Base-by-base conservation (phyloP, 352 stramenopile genomes). In the Globisporangium orthogonon region DNA sequence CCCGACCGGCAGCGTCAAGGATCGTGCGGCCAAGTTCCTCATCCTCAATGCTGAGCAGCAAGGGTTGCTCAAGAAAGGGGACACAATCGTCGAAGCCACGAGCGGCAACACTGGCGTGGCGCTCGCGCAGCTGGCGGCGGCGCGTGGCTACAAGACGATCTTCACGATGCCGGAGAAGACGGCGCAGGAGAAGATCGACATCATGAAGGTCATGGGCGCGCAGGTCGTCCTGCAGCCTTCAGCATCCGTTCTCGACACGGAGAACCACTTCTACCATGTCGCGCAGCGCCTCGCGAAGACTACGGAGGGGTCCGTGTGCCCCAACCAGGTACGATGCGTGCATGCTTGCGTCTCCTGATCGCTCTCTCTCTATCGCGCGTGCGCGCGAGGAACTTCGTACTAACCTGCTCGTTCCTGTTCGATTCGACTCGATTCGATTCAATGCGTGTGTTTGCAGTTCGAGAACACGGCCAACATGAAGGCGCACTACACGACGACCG, bases 1-100 rank as follows among this genome's bases (percentile, higher is more conserved):
- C 65, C 95, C 95, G 18, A 89, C 89, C 58, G 94, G 94, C 9
- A 95, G 77, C 29, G 89, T 98, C 59, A 98, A 98, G 72, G 94
- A 98, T 71, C 91, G 94, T 29, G 93, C 96, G 11, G 91, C 89
- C 45, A 87, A 96, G 48, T 88, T 71, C n/a, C 84, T 98, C 73
- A 97, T 98, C 64, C 65, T 82, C 18, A 76, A 97, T 53, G 93
- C 91, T 2, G 93, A 98, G 74, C 63, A 83, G 41, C 74, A 73
- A 4, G 94, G 93, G 0, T 53, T 92, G 48, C 83, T 98, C 46
- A 73, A 78, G 41, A 78, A 76, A 1, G 83, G 75, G 43, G 70
- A 73, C 17, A 87, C 73, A 3, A 65, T 92, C 54, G 74, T 91
- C 31, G 80, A 92, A 60, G 89, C 90, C 39, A 98, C 90, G 0